phyloP scores from a whole-genome alignment of 768 basidiomycete species.

The Calocera viscosa region DNA sequence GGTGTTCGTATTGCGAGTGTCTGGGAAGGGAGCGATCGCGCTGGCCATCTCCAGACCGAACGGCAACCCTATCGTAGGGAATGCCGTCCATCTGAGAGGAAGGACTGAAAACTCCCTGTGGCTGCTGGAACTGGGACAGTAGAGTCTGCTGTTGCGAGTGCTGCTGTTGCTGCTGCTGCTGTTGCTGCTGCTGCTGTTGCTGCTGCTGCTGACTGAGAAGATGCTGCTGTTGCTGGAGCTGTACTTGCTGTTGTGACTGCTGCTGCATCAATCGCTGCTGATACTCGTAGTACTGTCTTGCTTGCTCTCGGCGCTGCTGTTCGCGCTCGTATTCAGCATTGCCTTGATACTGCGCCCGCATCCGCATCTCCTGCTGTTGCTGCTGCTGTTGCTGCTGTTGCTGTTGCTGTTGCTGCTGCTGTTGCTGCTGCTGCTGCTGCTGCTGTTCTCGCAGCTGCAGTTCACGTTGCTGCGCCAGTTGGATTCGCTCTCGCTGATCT shows the following conservation, averaged over 20 bases:
- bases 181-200: background rate
- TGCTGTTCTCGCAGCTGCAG: background rate
- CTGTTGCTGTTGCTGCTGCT: background rate
- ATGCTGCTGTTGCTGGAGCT: background rate
- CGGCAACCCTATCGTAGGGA: background rate
- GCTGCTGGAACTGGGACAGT: background rate
- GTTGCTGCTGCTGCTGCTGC: background rate
- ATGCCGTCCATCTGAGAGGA: background rate
- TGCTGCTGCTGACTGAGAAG: background rate
- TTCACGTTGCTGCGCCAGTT: background rate
- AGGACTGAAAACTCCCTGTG: background rate
- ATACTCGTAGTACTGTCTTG: constrained; percentile 4
- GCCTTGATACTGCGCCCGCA: background rate
- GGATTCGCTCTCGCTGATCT: background rate
- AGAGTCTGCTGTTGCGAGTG: background rate
- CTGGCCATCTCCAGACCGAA: background rate
- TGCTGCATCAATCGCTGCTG: constrained; percentile 5
- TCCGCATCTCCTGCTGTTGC: background rate
- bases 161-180: constrained; percentile 2
- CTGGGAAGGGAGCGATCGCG: background rate
- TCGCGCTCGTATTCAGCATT: background rate
- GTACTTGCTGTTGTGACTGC: constrained; percentile 5
- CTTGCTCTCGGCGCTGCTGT: background rate
- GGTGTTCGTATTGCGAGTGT: background rate
- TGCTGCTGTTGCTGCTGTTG: background rate